Evolutionary conservation across 768 basidiomycete genomes (phyloP).

Genomic region (Chlorophyllum brunneum): DNA sequence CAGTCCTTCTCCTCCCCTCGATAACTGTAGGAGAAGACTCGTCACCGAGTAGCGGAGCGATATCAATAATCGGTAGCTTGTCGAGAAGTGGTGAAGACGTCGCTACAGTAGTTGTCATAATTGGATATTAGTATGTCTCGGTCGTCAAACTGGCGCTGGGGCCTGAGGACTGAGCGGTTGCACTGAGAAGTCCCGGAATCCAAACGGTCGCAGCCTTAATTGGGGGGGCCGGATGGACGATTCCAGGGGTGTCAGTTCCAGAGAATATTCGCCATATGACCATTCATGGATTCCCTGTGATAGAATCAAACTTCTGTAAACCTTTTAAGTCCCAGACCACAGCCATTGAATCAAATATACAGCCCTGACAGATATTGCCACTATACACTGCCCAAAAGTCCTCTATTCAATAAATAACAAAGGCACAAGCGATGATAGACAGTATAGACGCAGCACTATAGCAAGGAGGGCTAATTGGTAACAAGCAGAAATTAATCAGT

Average conservation of each 20-base stretch:
- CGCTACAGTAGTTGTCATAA: not conserved
- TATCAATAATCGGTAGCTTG: constrained; percentile 67
- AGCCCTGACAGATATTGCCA: too few species aligned
- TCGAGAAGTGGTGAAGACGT: constrained; percentile 3
- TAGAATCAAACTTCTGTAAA: too few species aligned
- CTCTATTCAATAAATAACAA: too few species aligned
- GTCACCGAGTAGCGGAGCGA: constrained; percentile 56
- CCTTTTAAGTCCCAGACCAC: too few species aligned
- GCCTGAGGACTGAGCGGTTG: not conserved
- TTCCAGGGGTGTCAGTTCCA: not conserved
- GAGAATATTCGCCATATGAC: not conserved
- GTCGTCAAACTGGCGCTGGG: not conserved
- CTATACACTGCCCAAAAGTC: too few species aligned
- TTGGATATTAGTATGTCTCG: not conserved
- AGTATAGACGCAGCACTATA: not conserved
- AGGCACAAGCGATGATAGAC: not conserved
- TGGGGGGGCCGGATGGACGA: too few species aligned
- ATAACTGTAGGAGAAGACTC: constrained; percentile 22
- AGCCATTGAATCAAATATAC: too few species aligned
- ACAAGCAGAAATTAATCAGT: not conserved
- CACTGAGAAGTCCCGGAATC: not conserved
- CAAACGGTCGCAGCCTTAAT: too few species aligned
- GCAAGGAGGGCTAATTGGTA: not conserved
- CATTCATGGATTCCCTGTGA: too few species aligned
- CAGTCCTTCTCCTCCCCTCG: constrained; percentile 40